Conservation (phyloP, 2,329 filamentous ascomycete species). For the Scortechinia acanthostroma region DNA sequence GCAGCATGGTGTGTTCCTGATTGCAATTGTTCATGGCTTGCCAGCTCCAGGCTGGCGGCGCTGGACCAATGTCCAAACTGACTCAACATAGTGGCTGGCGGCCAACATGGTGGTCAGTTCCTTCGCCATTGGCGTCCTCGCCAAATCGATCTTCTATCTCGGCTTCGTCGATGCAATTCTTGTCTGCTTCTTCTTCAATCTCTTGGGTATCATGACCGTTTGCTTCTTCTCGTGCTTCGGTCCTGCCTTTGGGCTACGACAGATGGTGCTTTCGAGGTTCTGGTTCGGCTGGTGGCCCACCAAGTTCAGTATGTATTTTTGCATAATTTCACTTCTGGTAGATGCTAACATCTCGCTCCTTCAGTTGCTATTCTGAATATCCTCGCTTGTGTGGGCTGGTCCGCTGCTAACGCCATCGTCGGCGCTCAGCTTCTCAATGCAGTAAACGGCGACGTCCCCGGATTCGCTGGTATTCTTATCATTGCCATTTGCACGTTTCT, state of each 20-base stretch:
- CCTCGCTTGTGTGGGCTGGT: conserved; percentile 69
- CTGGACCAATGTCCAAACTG: not conserved
- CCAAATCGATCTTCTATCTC: conserved; percentile 59
- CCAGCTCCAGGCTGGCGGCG: conserved; percentile 1
- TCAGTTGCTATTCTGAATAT: conserved; percentile 65
- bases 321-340: not conserved
- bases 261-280: conserved; percentile 75
- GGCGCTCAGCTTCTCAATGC: conserved; percentile 72
- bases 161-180: conserved; percentile 70
- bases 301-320: conserved; percentile 48
- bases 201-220: conserved; percentile 66
- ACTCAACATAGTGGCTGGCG: conserved; percentile 54
- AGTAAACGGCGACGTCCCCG: conserved; percentile 63
- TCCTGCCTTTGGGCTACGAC: conserved; percentile 66
- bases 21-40: conserved; percentile 4
- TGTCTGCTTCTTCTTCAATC: conserved; percentile 68
- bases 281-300: conserved; percentile 70
- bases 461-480: conserved; percentile 68
- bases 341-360: conserved; percentile 1
- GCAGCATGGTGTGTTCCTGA: conserved; percentile 55
- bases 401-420: conserved; percentile 71
- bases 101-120: conserved; percentile 74
- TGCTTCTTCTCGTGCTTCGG: conserved; percentile 75
- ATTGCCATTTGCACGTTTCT: conserved; percentile 63
- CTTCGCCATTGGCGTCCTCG: conserved; percentile 69